These are phyloP conservation scores for Phytophthora hybrid DNA, from an alignment of 352 stramenopile species.

Conservation along the genomic window DNA sequence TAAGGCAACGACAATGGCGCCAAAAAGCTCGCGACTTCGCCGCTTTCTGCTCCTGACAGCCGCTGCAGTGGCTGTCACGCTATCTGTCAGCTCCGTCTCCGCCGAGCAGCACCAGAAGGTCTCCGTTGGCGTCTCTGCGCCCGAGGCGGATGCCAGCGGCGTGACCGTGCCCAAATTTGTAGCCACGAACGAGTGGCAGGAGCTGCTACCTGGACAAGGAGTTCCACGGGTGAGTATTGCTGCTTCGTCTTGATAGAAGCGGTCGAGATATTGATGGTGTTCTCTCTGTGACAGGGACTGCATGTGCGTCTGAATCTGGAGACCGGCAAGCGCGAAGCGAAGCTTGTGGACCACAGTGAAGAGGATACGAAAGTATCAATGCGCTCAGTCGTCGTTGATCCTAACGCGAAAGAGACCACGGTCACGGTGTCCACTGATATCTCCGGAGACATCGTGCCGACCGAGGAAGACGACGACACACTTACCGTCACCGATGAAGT, in stretches of 20 bases:
- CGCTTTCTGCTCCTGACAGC: slow-evolving; percentile 34
- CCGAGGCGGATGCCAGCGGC: slow-evolving; percentile 10
- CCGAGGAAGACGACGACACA: slow-evolving; percentile 32
- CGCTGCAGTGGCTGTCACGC: slow-evolving; percentile 10
- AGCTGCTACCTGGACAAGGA: slow-evolving; percentile 68
- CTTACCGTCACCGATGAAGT: slow-evolving; percentile 31
- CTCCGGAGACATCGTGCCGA: slow-evolving; percentile 51
- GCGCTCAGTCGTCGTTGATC: slow-evolving; percentile 48
- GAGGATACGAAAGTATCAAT: slow-evolving; percentile 38
- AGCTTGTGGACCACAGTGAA: slow-evolving; percentile 66
- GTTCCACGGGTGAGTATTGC: slow-evolving; percentile 58
- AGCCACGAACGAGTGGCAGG: slow-evolving; percentile 68
- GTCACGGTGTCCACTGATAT: slow-evolving; percentile 71
- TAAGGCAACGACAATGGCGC: slow-evolving; percentile 11
- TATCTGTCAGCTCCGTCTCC: not conserved
- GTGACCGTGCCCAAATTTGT: slow-evolving; percentile 52
- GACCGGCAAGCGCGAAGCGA: slow-evolving; percentile 87
- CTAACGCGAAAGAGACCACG: slow-evolving; percentile 42
- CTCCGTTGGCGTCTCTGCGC: slow-evolving; percentile 12
- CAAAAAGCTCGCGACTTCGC: slow-evolving; percentile 26
- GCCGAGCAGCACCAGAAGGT: slow-evolving; percentile 20
- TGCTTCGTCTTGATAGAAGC: not conserved
- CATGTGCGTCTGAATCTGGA: slow-evolving; percentile 86
- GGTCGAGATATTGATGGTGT: slow-evolving; percentile 10
- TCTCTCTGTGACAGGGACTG: slow-evolving; percentile 59